Evolutionary conservation across 1,284 basidiomycete genomes (phyloP).

Genomic region (Ceratobasidium sp.): DNA sequence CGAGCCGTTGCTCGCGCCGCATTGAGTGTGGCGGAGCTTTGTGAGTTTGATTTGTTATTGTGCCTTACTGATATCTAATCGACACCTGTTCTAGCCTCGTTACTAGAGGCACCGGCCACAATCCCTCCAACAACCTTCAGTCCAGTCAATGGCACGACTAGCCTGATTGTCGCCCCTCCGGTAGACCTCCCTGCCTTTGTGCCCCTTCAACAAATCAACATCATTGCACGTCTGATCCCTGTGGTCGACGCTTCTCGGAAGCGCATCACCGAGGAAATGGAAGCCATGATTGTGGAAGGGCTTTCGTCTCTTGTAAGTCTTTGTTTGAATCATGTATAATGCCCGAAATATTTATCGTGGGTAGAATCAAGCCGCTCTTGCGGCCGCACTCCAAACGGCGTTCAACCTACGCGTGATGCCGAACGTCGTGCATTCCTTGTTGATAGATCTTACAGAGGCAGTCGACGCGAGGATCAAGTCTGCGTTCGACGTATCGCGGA

Average conservation of each 20-base stretch:
- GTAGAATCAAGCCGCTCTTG: constrained; percentile 89
- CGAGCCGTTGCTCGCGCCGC: constrained; percentile 90
- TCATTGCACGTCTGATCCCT: constrained; percentile 76
- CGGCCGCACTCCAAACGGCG: constrained; percentile 93
- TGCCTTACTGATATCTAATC: constrained; percentile 40
- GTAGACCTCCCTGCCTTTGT: constrained; percentile 55
- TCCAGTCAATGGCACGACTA: not conserved
- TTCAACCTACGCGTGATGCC: constrained; percentile 91
- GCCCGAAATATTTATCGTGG: constrained; percentile 17
- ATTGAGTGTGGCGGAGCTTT: constrained; percentile 87
- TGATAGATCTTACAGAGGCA: constrained; percentile 85
- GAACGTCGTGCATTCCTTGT: constrained; percentile 81
- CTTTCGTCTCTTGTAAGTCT: constrained; percentile 76
- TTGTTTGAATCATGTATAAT: not conserved
- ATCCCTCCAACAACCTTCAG: constrained; percentile 45
- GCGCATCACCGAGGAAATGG: constrained; percentile 85
- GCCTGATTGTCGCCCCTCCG: not conserved
- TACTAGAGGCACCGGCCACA: constrained; percentile 37
- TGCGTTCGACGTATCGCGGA: constrained; percentile 87
- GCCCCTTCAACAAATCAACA: constrained; percentile 76
- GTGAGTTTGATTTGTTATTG: constrained; percentile 61
- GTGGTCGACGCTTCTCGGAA: constrained; percentile 78
- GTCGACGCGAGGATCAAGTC: constrained; percentile 83
- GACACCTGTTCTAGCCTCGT: constrained; percentile 38
- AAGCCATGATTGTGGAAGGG: constrained; percentile 84